A percentile compares a stretch with the other conserved stretches of the same genome.
These are phyloP conservation scores for Debaryomyces hansenii DNA, from an alignment of 805 yeast genomes.

Conservation along the genomic window DNA sequence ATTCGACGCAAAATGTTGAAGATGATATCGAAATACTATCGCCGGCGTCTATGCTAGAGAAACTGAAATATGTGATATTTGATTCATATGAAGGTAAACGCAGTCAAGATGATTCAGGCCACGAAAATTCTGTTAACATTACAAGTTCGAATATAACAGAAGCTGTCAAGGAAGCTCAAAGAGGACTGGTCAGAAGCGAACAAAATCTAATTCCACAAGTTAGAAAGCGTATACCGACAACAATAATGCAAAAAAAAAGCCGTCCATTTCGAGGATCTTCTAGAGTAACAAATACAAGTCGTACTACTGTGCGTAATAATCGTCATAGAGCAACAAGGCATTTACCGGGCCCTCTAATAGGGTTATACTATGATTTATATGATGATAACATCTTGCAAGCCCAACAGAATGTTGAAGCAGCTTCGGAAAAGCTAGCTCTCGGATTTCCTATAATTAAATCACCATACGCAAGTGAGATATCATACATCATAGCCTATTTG, in stretches of 20 bases:
- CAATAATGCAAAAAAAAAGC: neutral
- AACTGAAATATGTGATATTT: too few relatives aligned
- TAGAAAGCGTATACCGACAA: too few relatives aligned
- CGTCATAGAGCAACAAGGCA: slow-evolving; percentile 30
- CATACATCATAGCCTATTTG: slow-evolving; percentile 31
- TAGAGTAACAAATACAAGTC: slow-evolving; percentile 9
- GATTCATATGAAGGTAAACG: too few relatives aligned
- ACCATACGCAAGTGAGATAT: slow-evolving; percentile 32
- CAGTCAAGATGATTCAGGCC: too few relatives aligned
- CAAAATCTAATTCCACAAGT: too few relatives aligned
- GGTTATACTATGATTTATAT: slow-evolving; percentile 33
- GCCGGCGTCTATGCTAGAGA: too few relatives aligned
- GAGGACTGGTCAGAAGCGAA: too few relatives aligned
- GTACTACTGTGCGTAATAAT: slow-evolving; percentile 34
- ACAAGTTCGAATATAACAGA: too few relatives aligned
- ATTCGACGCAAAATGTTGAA: too few relatives aligned
- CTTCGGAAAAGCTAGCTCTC: slow-evolving; percentile 29
- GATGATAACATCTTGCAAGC: slow-evolving; percentile 33
- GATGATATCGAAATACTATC: too few relatives aligned
- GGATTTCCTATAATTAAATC: slow-evolving; percentile 30
- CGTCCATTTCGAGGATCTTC: neutral
- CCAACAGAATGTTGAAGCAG: slow-evolving; percentile 11
- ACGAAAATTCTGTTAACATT: too few relatives aligned
- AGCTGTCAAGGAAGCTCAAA: too few relatives aligned
- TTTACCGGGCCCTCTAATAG: slow-evolving; percentile 41